Evolutionary conservation across 2,329 filamentous ascomycete species (phyloP).

Genomic region (Scytalidium sp.): DNA sequence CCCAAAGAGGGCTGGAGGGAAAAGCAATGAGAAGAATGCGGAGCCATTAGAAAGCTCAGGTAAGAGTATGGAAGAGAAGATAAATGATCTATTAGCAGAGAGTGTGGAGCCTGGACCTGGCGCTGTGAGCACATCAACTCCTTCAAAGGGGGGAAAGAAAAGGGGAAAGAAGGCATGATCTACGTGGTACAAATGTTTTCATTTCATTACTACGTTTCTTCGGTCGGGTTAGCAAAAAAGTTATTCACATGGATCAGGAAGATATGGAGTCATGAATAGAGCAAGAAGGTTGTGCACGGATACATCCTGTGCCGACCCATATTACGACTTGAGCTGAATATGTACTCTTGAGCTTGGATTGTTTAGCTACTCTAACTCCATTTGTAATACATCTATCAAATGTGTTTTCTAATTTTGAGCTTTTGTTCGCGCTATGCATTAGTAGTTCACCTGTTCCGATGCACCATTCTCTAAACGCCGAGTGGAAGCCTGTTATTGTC

Average conservation of each 20-base stretch:
- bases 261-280: background rate
- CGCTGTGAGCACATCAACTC: slow-evolving; percentile 7
- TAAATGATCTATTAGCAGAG: slow-evolving; percentile 26
- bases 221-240: slow-evolving; percentile 18
- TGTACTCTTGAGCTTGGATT: background rate
- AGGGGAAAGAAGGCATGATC: slow-evolving; percentile 23
- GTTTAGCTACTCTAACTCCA: too few relatives aligned
- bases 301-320: too few relatives aligned
- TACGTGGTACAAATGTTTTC: background rate
- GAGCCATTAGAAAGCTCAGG: slow-evolving; percentile 9
- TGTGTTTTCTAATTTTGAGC: too few relatives aligned
- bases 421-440: too few relatives aligned
- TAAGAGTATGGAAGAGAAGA: slow-evolving; percentile 26
- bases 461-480: too few relatives aligned
- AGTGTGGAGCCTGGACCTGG: slow-evolving; percentile 13
- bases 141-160: slow-evolving; percentile 18
- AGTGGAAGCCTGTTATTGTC: too few relatives aligned
- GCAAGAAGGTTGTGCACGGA: too few relatives aligned
- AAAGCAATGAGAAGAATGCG: slow-evolving; percentile 17
- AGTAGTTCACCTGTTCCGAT: too few relatives aligned
- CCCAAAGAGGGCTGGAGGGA: slow-evolving; percentile 45
- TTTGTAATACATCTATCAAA: too few relatives aligned
- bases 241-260: slow-evolving; percentile 36
- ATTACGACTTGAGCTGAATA: too few relatives aligned
- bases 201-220: background rate